Evolutionary conservation across 2,329 filamentous ascomycete species (phyloP).

Genomic region (Trichoderma pleuroti): DNA sequence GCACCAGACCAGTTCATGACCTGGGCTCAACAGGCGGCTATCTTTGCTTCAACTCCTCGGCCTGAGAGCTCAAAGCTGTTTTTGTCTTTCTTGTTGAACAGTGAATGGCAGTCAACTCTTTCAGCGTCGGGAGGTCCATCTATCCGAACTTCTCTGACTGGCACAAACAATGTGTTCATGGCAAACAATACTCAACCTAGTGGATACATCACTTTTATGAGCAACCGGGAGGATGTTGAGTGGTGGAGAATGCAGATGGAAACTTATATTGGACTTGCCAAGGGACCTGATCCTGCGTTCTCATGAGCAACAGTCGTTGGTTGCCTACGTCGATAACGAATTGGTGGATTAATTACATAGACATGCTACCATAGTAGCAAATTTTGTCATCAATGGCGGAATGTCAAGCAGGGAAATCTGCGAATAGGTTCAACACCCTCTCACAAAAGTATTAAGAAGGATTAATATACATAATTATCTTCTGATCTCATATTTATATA

Average conservation of each 20-base stretch:
- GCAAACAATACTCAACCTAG: constrained; percentile 3
- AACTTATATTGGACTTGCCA: constrained; percentile 4
- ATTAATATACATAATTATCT: background rate
- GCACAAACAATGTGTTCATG: constrained; percentile 3
- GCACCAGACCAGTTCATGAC: constrained; percentile 11
- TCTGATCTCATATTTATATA: background rate
- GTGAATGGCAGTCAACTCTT: background rate
- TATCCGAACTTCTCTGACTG: background rate
- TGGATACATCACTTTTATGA: constrained; percentile 6
- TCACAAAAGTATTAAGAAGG: background rate
- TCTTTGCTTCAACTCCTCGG: constrained; percentile 4
- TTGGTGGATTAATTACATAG: background rate
- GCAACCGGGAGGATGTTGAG: background rate
- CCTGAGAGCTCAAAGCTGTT: constrained; percentile 4
- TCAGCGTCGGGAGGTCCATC: background rate
- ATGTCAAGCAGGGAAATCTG: background rate
- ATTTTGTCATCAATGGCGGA: background rate
- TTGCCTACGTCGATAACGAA: background rate
- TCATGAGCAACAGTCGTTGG: background rate
- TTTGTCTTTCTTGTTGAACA: background rate
- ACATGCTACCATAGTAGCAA: background rate
- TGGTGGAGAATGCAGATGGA: constrained; percentile 15
- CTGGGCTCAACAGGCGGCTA: constrained; percentile 3
- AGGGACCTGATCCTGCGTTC: background rate
- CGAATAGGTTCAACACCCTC: background rate